Conservation (phyloP, 2,329 filamentous ascomycete genomes). For the Aspergillaceae sp. region DNA sequence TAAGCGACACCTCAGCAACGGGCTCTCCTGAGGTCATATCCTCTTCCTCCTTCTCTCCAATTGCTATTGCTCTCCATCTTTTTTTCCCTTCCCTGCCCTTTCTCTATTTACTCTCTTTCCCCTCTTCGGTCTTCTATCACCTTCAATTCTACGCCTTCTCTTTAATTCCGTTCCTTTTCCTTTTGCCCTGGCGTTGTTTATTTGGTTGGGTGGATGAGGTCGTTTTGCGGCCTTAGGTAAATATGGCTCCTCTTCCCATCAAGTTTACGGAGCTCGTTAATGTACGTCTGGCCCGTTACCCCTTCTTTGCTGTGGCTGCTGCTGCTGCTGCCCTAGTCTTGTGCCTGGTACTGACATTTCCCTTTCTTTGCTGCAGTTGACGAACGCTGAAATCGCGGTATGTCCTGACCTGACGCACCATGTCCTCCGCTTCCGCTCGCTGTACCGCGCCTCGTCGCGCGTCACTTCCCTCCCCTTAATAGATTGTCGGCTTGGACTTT, state of each 20-base stretch:
- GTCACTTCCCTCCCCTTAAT: constrained; percentile 1
- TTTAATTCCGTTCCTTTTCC: constrained; percentile 11
- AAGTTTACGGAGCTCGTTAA: constrained; percentile 88
- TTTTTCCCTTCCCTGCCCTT: constrained; percentile 7
- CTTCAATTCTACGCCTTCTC: constrained; percentile 6
- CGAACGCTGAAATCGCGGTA: constrained; percentile 47
- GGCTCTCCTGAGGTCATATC: constrained; percentile 34
- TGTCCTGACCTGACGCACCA: constrained; percentile 19
- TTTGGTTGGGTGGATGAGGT: constrained; percentile 33
- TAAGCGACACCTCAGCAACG: constrained; percentile 36
- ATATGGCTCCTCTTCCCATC: constrained; percentile 65
- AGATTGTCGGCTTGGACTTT: neutral
- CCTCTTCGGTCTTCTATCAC: constrained; percentile 7
- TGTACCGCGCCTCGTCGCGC: constrained; percentile 8
- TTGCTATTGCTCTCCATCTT: constrained; percentile 3
- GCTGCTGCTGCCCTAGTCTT: neutral
- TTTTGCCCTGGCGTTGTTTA: constrained; percentile 32
- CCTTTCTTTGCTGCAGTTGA: constrained; percentile 35
- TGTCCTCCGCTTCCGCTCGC: neutral
- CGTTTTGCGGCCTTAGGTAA: constrained; percentile 35
- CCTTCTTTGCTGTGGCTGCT: constrained; percentile 12
- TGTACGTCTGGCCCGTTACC: constrained; percentile 44
- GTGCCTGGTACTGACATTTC: constrained; percentile 27
- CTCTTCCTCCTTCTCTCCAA: constrained; percentile 11
- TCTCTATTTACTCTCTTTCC: constrained; percentile 10